A percentile compares a stretch with the other conserved stretches of the same genome.
These are phyloP conservation scores for Crithidia fasciculata DNA, from an alignment of 208 protist genomes.

Conservation along the genomic window DNA sequence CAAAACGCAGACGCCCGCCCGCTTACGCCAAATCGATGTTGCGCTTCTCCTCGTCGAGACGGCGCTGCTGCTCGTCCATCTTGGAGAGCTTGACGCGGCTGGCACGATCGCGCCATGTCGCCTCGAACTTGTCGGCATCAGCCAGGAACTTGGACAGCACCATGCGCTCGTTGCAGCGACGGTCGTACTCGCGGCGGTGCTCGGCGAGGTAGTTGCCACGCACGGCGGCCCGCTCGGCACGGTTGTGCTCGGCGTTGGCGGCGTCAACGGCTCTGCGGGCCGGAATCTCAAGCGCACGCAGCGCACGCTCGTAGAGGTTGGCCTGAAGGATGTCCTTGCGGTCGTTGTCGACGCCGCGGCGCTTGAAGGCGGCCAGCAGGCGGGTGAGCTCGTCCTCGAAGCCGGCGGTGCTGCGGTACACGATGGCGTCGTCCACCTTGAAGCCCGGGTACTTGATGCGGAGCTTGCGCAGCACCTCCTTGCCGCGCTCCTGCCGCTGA, in stretches of 20 bases:
- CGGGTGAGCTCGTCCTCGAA: constrained; percentile 81
- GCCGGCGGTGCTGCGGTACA: constrained; percentile 48
- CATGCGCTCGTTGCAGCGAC: constrained; percentile 61
- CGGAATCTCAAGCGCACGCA: constrained; percentile 74
- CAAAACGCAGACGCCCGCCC: no score
- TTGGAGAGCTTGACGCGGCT: constrained; percentile 70
- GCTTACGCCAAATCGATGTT: no score
- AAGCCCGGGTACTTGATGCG: constrained; percentile 81
- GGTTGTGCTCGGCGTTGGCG: constrained; percentile 54
- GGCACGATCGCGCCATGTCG: constrained; percentile 40
- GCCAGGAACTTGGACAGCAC: constrained; percentile 65
- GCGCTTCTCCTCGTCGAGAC: constrained; percentile 59
- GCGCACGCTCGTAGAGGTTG: constrained; percentile 79
- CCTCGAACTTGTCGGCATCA: constrained; percentile 64
- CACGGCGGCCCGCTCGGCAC: constrained; percentile 55
- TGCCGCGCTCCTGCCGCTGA: constrained; percentile 63
- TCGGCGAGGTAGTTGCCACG: constrained; percentile 74
- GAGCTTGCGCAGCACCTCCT: constrained; percentile 65
- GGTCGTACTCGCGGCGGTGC: constrained; percentile 85
- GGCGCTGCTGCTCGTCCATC: constrained; percentile 75
- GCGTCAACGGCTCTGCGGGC: constrained; percentile 60
- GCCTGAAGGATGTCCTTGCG: constrained; percentile 58
- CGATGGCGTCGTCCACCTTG: constrained; percentile 55
- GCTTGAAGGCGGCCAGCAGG: constrained; percentile 59
- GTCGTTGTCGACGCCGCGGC: constrained; percentile 48